Percentiles rank a stretch among this genome's conserved stretches.
Conservation (phyloP, 345 rosid species). For the Pugionium cornutum region DNA sequence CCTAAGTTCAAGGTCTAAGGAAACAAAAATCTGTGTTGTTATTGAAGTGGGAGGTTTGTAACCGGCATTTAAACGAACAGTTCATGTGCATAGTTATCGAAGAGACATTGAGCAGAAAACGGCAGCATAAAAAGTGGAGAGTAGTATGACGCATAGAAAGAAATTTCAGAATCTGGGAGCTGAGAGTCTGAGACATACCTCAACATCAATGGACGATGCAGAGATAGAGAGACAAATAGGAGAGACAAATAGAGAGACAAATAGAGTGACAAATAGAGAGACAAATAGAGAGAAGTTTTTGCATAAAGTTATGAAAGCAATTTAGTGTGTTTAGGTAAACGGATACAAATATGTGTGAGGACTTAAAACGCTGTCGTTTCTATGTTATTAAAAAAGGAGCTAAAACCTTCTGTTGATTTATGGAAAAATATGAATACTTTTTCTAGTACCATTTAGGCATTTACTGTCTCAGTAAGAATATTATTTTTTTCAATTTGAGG, state of each 20-base stretch:
- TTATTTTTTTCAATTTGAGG: no score
- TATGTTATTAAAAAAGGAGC: no score
- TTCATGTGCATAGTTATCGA: constrained; percentile 28
- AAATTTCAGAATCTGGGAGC: constrained; percentile 2
- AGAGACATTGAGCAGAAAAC: not conserved
- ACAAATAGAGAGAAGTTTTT: not conserved
- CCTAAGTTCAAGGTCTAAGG: no score
- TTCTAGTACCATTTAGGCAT: no score
- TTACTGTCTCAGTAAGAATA: no score
- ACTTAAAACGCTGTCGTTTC: no score
- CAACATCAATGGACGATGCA: constrained; percentile 29
- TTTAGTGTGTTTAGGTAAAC: no score
- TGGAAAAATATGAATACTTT: no score
- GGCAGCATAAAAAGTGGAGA: not conserved
- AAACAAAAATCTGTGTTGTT: not conserved
- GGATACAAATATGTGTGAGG: no score
- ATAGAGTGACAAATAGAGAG: no score
- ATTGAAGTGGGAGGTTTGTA: not conserved
- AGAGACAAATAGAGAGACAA: not conserved
- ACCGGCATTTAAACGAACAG: constrained; percentile 28
- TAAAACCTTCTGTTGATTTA: no score
- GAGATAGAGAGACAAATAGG: constrained; percentile 4
- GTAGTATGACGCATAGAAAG: not conserved
- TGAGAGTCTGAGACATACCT: constrained; percentile 18
- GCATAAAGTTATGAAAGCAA: no score